A percentile compares a stretch with the other conserved stretches of the same genome.
Evolutionary conservation across 768 basidiomycete species (phyloP).

Genomic region (Tubosaeta sp.): DNA sequence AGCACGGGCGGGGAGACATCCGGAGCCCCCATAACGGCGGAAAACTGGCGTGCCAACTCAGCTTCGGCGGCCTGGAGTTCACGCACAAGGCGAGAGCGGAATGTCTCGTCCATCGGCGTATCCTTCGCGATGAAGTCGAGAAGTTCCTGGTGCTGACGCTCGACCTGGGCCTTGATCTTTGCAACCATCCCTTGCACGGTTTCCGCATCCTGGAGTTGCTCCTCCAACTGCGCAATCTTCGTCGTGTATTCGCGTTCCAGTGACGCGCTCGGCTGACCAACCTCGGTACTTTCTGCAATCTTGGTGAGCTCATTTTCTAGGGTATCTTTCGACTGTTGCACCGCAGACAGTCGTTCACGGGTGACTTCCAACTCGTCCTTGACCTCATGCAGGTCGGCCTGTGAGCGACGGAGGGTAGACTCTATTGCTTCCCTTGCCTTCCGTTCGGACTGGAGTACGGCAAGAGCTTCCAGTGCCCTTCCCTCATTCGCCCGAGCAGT

Average conservation of each 20-base stretch:
- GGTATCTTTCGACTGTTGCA: constrained; percentile 59
- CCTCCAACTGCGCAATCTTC: constrained; percentile 59
- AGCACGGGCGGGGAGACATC: constrained; percentile 40
- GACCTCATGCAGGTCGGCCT: constrained; percentile 54
- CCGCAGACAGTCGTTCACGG: constrained; percentile 46
- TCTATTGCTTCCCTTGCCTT: constrained; percentile 64
- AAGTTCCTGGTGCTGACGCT: constrained; percentile 68
- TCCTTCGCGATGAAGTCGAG: constrained; percentile 58
- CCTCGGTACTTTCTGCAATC: constrained; percentile 58
- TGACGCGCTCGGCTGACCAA: constrained; percentile 50
- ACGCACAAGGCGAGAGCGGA: constrained; percentile 57
- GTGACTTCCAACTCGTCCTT: constrained; percentile 55
- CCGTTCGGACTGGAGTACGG: constrained; percentile 64
- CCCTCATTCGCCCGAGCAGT: constrained; percentile 59
- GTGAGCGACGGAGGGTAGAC: constrained; percentile 53
- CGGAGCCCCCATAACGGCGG: constrained; percentile 29
- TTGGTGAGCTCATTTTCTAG: constrained; percentile 64
- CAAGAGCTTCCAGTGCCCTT: constrained; percentile 48
- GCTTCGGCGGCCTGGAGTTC: constrained; percentile 63
- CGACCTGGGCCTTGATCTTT: constrained; percentile 58
- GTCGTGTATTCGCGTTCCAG: constrained; percentile 61
- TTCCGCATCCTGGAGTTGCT: constrained; percentile 55
- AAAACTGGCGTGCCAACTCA: constrained; percentile 21
- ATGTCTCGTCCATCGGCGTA: constrained; percentile 53
- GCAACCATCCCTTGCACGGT: constrained; percentile 44